Conservation (phyloP, 108 stramenopile species). For the Pseudonitzschia delicatissima region DNA sequence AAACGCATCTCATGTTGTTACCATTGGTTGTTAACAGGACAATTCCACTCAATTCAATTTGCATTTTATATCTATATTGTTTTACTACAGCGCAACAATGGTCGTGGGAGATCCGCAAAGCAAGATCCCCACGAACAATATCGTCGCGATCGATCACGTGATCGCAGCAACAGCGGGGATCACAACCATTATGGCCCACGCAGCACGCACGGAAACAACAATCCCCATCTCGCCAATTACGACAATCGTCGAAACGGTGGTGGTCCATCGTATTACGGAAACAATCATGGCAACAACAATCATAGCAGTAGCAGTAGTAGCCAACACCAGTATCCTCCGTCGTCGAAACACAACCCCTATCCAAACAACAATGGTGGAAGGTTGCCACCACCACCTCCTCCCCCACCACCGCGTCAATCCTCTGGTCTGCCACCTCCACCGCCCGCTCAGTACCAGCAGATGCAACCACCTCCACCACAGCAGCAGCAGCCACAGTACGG, state of each 20-base stretch:
- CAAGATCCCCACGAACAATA: constrained; percentile 20
- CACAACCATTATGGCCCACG: constrained; percentile 4
- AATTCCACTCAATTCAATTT: too few species aligned
- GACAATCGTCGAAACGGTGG: neutral
- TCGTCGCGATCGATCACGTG: constrained; percentile 36
- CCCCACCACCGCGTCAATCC: constrained; percentile 27
- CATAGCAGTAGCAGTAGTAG: neutral
- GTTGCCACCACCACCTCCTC: constrained; percentile 29
- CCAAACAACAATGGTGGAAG: neutral
- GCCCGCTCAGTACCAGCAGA: constrained; percentile 20
- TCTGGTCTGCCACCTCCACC: constrained; percentile 11
- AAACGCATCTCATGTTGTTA: neutral
- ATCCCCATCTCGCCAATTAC: neutral
- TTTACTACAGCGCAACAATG: constrained; percentile 14
- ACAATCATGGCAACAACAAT: constrained; percentile 11
- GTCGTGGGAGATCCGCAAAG: neutral
- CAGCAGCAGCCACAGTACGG: constrained; percentile 12
- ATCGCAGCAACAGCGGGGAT: constrained; percentile 16
- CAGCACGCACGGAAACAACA: neutral
- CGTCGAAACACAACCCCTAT: neutral
- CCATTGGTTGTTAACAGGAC: neutral
- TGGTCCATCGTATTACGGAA: constrained; percentile 15
- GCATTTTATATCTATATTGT: too few species aligned
- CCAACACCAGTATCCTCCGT: constrained; percentile 1
- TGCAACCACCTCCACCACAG: constrained; percentile 11